phyloP scores from a whole-genome alignment of 2,329 filamentous ascomycete genomes.

The Aureobasidium sp. region DNA sequence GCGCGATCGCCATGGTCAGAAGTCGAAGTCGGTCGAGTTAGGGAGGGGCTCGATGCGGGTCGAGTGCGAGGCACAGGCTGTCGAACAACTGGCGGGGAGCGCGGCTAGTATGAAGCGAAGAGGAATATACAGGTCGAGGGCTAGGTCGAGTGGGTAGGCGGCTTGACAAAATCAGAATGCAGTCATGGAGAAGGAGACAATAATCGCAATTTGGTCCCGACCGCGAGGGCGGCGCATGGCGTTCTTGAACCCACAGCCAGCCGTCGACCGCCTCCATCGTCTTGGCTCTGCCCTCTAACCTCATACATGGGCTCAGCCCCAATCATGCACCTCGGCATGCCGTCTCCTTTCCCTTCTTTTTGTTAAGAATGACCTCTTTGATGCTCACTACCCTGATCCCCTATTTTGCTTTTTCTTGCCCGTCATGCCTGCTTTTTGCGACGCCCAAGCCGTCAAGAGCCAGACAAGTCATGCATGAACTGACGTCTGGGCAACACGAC shows the following conservation, averaged over 20 bases:
- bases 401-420: background rate
- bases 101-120: background rate
- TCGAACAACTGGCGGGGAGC: background rate
- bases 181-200: background rate
- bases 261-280: background rate
- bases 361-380: background rate
- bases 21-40: background rate
- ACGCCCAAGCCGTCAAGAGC: background rate
- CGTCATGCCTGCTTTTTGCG: background rate
- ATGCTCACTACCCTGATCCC: background rate
- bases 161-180: background rate
- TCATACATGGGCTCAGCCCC: background rate
- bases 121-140: background rate
- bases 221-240: background rate
- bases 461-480: background rate
- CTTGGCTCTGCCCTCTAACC: slow-evolving; percentile 6
- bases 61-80: background rate
- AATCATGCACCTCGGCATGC: too few species aligned
- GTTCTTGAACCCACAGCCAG: background rate
- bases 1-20: slow-evolving; percentile 11
- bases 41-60: background rate
- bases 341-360: background rate
- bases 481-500: background rate
- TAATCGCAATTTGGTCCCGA: background rate
- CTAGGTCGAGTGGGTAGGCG: background rate